Base-by-base conservation (phyloP, 129 eudicot genomes). In the Flaveria brownii region DNA sequence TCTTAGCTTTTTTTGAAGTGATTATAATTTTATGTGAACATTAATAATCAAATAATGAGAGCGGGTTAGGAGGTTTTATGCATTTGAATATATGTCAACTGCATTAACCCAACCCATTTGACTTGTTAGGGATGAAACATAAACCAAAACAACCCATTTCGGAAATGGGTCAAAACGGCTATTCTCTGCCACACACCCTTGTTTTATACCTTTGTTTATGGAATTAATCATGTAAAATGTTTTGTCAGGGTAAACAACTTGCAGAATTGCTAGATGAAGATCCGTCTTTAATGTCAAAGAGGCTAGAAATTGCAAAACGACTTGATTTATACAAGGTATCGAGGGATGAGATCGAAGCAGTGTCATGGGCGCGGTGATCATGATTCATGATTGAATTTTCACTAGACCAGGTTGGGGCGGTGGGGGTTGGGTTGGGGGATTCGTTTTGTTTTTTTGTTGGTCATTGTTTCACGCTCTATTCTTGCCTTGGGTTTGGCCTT, bases 321-420 rank as follows among this genome's bases (percentile, higher is more conserved):
- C 86, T 88, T 9, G 84, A 88, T 52, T 74, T 88, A 59, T 83
- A 86, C 79, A 88, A 88, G 41, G 74, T 81, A 42, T 89, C 93
- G 20, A 88, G 86, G 76, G 82, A 84, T 11, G 93, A 88, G 84
- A 86, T 88, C 43, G 88, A 84, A 20, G 69, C 88, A 0, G 90
- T 86, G 17, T 45, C 84, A 64, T 88, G 88, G 90, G 81, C 76
- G 47, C 75, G 86, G 60, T 83, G 83, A 88, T 72, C 57, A 36
- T 77, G 68, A 68, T 22, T 57, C 64, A 22, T 39, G 55, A 7
- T 59, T 36, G 55, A 9, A 20, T 20, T 18, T 28, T 33, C 47
- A 75, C 52, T 10, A 65, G 73, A 15, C 55, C 67, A 5, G 42
- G 41, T 12, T 36, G 41, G 41, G 41, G 41, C 7, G 41, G 67